Base-by-base conservation (phyloP, 2,329 filamentous ascomycete species). In the Neonectria punicea region DNA sequence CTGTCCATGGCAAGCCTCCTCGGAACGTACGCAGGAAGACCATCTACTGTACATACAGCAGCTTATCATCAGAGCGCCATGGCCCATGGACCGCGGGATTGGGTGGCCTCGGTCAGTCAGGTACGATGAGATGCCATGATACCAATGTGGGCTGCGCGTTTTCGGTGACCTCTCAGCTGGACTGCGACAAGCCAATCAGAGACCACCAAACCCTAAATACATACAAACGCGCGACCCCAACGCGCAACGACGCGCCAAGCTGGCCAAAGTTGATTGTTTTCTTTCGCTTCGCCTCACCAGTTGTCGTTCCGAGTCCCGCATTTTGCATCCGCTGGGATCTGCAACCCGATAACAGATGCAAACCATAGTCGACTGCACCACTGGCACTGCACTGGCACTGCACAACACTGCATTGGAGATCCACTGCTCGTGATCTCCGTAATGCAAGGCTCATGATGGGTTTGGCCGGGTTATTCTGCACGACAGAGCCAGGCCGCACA, bases 371-470 rank as follows among this genome's bases (percentile, higher is more conserved):
- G 3, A n/a, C 61, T 56, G 56, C 34, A 39, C 55, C 34, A 39
- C 55, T 36, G 25, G 34, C 13, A 47, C 66, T 63, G 66, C 69
- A 69, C 54, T 68, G 58, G 51, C 44, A 67, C 65, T 73, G 71
- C 71, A 73, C 67, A 73, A 68, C 68, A 71, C 58, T 73, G 72
- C 72, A 73, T 70, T 67, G 58, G 50, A 61, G 72, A 74, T 74
- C 72, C 67, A 65, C 67, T 61, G 53, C 58, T 25, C 53, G 53
- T 68, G 58, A 39, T 39, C 36, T 70, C 68, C 69, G 67, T 70
- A 64, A 67, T 61, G 66, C 59, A 72, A 72, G 71, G 67, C 73
- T 67, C 70, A 66, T 70, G 64, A 51, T 54, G 30, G 34, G 32
- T 22, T 30, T 41, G 56, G 61, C 32, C 32, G 16, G 60, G 39